These are phyloP conservation scores for Xylariaceae sp. DNA, from an alignment of 2,329 filamentous ascomycete genomes.

Conservation along the genomic window DNA sequence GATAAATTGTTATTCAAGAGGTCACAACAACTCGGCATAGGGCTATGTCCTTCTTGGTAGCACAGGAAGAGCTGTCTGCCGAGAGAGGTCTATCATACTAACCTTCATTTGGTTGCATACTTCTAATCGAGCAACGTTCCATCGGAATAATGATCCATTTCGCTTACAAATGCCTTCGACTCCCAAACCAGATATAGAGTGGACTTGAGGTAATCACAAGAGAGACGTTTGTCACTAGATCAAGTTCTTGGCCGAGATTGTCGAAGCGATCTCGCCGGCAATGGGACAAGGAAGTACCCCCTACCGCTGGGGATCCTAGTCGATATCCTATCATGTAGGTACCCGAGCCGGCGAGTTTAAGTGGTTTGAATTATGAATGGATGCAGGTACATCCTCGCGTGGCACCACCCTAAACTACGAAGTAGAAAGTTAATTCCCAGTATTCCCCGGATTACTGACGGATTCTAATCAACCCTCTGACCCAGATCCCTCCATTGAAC, in stretches of 20 bases:
- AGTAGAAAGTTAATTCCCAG: neutral
- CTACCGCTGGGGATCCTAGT: neutral
- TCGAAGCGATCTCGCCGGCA: neutral
- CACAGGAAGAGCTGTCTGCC: neutral
- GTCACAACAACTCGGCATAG: neutral
- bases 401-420: neutral
- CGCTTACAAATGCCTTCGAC: neutral
- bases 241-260: neutral
- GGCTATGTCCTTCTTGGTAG: neutral
- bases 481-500: neutral
- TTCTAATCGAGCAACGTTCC: neutral
- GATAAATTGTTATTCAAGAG: neutral
- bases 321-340: neutral
- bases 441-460: neutral
- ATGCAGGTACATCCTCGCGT: neutral
- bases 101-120: neutral
- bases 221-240: neutral
- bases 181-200: neutral
- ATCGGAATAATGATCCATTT: neutral
- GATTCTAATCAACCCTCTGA: neutral
- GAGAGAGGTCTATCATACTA: neutral
- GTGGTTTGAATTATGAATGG: neutral
- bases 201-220: neutral
- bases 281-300: neutral
- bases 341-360: neutral